Percentiles rank a stretch among this genome's conserved stretches.
Conservation (phyloP, 495 filamentous ascomycete genomes). For the Daldinia concentrica region DNA sequence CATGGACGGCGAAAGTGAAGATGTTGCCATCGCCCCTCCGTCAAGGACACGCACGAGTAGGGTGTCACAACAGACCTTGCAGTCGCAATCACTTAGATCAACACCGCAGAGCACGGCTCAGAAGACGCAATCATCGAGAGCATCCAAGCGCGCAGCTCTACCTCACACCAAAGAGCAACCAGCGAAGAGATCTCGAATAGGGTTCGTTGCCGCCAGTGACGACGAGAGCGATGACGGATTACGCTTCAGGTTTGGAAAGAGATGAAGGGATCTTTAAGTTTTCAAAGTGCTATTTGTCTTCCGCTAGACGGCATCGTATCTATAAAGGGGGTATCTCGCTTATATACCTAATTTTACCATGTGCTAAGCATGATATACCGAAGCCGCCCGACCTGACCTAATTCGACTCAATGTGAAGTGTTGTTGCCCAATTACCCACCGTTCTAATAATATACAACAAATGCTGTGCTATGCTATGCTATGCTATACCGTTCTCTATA, state of each 20-base stretch:
- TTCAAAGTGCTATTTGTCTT: constrained; percentile 1
- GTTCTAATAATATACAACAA: constrained; percentile 4
- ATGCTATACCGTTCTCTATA: background rate
- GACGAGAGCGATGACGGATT: constrained; percentile 62
- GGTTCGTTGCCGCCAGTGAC: constrained; percentile 50
- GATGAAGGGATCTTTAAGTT: constrained; percentile 40
- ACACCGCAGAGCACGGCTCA: constrained; percentile 43
- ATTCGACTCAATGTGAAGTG: background rate
- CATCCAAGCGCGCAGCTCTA: constrained; percentile 53
- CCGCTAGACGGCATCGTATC: background rate
- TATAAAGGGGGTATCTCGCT: constrained; percentile 29
- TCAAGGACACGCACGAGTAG: constrained; percentile 38
- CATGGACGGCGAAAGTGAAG: constrained; percentile 38
- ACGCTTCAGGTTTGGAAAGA: constrained; percentile 67
- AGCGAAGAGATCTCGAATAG: constrained; percentile 55
- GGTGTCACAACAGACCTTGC: constrained; percentile 42
- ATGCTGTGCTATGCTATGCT: background rate
- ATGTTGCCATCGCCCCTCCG: constrained; percentile 25
- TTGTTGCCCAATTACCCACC: background rate
- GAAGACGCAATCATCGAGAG: constrained; percentile 34
- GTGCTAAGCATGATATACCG: background rate
- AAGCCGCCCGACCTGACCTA: background rate
- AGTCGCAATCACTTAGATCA: constrained; percentile 48
- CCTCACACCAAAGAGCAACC: constrained; percentile 49
- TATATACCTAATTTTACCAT: constrained; percentile 22